These are phyloP conservation scores for Anthoceros angustus DNA, from an alignment of 225 moss, liverwort and hornwort genomes.

Conservation along the genomic window DNA sequence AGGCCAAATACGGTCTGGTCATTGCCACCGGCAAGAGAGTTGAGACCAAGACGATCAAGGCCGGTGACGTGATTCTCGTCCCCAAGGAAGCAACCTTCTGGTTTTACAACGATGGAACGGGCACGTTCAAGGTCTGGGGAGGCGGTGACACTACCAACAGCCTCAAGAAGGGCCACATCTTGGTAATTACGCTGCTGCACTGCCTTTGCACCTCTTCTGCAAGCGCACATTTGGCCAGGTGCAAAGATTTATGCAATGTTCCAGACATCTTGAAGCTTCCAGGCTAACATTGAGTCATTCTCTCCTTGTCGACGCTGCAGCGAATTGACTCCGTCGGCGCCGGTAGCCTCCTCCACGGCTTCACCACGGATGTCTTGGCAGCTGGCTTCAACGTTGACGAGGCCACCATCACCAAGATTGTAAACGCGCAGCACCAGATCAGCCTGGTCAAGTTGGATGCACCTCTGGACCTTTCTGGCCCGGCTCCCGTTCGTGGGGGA, in stretches of 20 bases:
- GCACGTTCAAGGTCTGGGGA: background rate
- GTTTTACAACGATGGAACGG: background rate
- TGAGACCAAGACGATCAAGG: background rate
- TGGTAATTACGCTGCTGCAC: background rate
- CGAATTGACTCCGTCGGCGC: background rate
- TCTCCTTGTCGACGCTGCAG: background rate
- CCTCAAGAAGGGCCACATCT: background rate
- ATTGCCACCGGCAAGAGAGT: background rate
- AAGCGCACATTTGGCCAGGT: background rate
- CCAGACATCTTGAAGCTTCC: too few species aligned
- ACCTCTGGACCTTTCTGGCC: background rate
- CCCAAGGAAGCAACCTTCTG: background rate
- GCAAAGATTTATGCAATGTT: too few species aligned
- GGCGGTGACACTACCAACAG: background rate
- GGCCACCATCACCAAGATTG: background rate
- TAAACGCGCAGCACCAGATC: background rate
- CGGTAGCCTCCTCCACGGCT: slow-evolving; percentile 1
- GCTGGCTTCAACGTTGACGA: background rate
- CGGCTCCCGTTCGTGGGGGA: background rate
- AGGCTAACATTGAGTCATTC: background rate
- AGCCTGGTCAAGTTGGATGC: background rate
- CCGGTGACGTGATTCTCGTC: background rate
- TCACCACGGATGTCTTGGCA: background rate
- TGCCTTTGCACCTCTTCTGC: background rate
- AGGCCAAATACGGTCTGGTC: background rate